These are phyloP conservation scores for Pseudomicrostroma phylloplanum DNA, from an alignment of 1,284 basidiomycete genomes.

Conservation along the genomic window DNA sequence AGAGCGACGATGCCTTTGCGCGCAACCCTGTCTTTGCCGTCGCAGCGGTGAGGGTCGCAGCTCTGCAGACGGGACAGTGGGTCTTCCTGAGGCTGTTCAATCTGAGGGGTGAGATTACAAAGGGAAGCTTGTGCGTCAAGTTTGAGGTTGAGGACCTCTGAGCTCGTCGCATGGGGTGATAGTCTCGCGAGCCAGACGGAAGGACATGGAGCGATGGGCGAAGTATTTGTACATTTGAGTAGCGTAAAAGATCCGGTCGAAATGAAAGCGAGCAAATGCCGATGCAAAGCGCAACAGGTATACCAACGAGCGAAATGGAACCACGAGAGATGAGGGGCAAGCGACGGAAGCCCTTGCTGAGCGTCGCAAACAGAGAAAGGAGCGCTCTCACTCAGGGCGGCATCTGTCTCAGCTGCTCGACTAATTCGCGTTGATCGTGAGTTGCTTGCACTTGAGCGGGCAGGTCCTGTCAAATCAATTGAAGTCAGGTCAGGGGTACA, in stretches of 20 bases:
- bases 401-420: conserved; percentile 5
- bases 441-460: neutral
- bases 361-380: no score
- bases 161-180: neutral
- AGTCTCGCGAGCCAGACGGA: no score
- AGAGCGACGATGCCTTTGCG: conserved; percentile 40
- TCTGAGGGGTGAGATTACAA: conserved; percentile 57
- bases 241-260: no score
- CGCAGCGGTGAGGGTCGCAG: conserved; percentile 22
- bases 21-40: conserved; percentile 38
- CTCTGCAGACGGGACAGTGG: conserved; percentile 45
- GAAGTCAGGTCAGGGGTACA: no score
- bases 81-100: conserved; percentile 58
- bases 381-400: neutral
- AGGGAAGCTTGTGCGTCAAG: conserved; percentile 25
- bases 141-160: neutral
- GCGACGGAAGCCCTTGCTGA: no score
- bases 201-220: no score
- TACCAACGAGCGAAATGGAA: no score
- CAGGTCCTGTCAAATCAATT: neutral
- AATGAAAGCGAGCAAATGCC: no score
- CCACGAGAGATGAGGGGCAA: no score
- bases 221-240: no score
- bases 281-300: no score
- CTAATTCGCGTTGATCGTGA: neutral